Evolutionary conservation across 768 basidiomycete genomes (phyloP), one percentile per base, ranked within the genome.

Genomic region (Pilatotrama ljubarskyi): DNA sequence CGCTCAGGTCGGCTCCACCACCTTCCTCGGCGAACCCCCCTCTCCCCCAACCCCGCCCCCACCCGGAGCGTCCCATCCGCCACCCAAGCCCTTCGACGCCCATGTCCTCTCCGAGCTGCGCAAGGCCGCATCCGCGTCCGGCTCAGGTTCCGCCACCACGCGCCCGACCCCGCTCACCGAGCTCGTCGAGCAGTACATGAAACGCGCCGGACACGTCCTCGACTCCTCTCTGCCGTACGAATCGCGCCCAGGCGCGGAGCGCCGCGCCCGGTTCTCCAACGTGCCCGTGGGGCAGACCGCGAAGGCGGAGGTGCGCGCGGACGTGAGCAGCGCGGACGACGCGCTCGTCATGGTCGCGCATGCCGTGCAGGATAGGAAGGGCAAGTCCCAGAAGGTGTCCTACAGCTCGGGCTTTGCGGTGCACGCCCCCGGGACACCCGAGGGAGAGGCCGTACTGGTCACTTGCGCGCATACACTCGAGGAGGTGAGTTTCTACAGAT

Each of bases 391-490:
- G 63, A 80, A 80, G 68, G 70, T 87, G 24, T 75, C 78, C 3
- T 67, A 85, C 13, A 82, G 80, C 41, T 84, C 84, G 17, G 86
- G 83, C 2, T 88, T 89, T 69, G 79, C 77, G 5, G 63, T 88
- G 50, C 74, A 80, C 58, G 54, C 67, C 48, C 62, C 68, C 10
- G 64, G 67, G 48, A 35, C 59, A 26, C 13, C 62, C 46, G 56
- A 68, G 54, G 59, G 68, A 9, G 72, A 76, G 55, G 66, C 74
- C 8, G 62, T 82, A 15, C 65, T 87, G 36, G 59, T 85, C 22
- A 82, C 82, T 11, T 88, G 86, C 64, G 83, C 81, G 7, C 87
- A 88, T 68, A 85, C 86, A 2, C 68, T 88, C 25, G 82, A 87
- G 70, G 80, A 85, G 81, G 85, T 78, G 66, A 66, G 74, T 58